Evolutionary conservation across 352 stramenopile species (phyloP), one percentile per base, ranked within the genome.

Genomic region (Phytophthora pseudosyringae): DNA sequence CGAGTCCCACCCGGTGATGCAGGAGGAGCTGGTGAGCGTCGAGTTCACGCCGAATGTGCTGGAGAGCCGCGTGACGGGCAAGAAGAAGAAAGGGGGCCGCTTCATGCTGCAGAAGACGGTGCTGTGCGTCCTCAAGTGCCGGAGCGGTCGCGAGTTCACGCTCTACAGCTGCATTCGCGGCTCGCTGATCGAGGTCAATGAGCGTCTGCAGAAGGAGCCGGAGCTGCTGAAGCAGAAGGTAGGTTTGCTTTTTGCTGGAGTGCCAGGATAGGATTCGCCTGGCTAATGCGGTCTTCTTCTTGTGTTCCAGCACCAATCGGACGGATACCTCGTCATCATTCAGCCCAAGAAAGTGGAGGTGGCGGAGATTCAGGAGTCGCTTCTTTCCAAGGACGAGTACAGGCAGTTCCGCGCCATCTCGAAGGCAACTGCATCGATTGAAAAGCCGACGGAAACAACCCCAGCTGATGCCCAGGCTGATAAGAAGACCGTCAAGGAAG

Each of bases 81-180:
- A 95, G 83, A 95, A 95, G 76, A 95, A 95, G 69, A 93, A 92
- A 36, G 88, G 88, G 46, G 88, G 88, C 4, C 75, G 78, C 33
- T 95, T 92, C 47, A 62, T 94, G 54, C 59, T 86, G 47, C 82
- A 86, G 11, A 67, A 88, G 32, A 90, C 82, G 12, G 80, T 88
- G 35, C 47, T 95, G 4, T 88, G 79, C 56, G 73, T 84, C 55
- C 58, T 95, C 39, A 82, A 78, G 63, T 91, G 82, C 68, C 74
- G 81, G 31, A 92, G 76, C 49, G 88, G 84, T 29, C 53, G 49
- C 5, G 69, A 74, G 15, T 95, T 84, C 59, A 81, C 70, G 12
- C 72, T 95, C 29, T 84, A 83, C 60, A 92, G 85, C 62, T 94
- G 86, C 75, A 92, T 95, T 36, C 87, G 87, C 16, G 87, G 87